These are phyloP conservation scores for Penicillium sp. DNA, from an alignment of 2,329 filamentous ascomycete species.

Conservation along the genomic window DNA sequence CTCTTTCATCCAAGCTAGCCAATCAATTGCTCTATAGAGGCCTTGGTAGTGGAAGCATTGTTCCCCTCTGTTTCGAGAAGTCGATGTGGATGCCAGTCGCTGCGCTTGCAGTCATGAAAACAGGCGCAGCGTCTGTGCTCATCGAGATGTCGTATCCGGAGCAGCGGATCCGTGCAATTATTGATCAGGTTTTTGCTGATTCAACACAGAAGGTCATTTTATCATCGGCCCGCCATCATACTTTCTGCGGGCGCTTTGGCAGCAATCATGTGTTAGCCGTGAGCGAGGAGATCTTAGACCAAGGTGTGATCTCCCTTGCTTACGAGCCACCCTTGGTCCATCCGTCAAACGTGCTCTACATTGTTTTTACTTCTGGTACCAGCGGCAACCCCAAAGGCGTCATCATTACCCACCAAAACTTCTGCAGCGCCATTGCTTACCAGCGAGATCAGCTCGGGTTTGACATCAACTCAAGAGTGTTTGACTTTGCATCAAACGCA, in stretches of 20 bases:
- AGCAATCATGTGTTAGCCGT: too few relatives aligned
- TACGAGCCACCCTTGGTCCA: slow-evolving; percentile 42
- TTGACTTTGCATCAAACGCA: background rate
- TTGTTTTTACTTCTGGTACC: slow-evolving; percentile 12
- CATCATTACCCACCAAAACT: slow-evolving; percentile 4
- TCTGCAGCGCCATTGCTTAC: background rate
- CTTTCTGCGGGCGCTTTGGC: slow-evolving; percentile 23
- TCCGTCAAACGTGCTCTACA: slow-evolving; percentile 26
- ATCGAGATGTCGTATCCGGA: slow-evolving; percentile 32
- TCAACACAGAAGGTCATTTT: background rate
- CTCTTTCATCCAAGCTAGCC: slow-evolving; percentile 25
- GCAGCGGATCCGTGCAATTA: background rate
- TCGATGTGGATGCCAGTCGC: slow-evolving; percentile 15
- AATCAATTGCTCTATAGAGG: background rate
- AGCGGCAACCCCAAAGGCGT: slow-evolving; percentile 11
- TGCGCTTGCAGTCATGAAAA: slow-evolving; percentile 3
- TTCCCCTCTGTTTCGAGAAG: slow-evolving; percentile 10
- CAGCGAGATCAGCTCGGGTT: background rate
- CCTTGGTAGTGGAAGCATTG: background rate
- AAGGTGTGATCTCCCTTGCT: slow-evolving; percentile 49
- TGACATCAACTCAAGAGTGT: background rate
- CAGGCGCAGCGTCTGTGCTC: slow-evolving; percentile 2
- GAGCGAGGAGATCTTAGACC: slow-evolving; percentile 41
- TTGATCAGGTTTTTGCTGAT: background rate
- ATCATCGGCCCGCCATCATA: background rate